Evolutionary conservation across 2,329 filamentous ascomycete species (phyloP).

Genomic region (Cladorrhinum sp.): DNA sequence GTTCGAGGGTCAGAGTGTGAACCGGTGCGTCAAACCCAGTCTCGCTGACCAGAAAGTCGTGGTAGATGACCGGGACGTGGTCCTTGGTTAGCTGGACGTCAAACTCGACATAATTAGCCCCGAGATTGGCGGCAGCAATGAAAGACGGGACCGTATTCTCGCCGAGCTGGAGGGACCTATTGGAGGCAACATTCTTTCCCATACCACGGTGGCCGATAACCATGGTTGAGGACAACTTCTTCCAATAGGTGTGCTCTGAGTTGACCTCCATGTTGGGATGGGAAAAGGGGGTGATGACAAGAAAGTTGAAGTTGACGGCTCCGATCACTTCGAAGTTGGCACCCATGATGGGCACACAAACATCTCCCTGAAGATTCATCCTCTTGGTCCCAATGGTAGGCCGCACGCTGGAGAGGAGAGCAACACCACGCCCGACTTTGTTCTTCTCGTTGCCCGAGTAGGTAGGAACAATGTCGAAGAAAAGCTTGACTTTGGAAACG

Average conservation of each 20-base stretch:
- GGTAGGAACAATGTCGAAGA: constrained; percentile 94
- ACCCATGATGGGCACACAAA: constrained; percentile 86
- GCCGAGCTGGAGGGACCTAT: constrained; percentile 86
- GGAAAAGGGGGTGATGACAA: constrained; percentile 89
- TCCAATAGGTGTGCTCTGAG: constrained; percentile 93
- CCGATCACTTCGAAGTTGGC: constrained; percentile 87
- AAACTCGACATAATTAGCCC: constrained; percentile 71
- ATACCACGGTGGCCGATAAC: constrained; percentile 70
- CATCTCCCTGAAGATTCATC: constrained; percentile 89
- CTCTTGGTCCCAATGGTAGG: constrained; percentile 78
- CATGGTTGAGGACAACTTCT: constrained; percentile 85
- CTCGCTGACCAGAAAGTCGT: constrained; percentile 96
- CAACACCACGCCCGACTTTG: constrained; percentile 85
- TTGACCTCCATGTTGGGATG: constrained; percentile 93
- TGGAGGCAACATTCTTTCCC: constrained; percentile 83
- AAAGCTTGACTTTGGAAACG: constrained; percentile 74
- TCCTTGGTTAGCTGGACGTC: constrained; percentile 99
- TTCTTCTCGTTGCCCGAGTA: constrained; percentile 88
- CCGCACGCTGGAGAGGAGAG: constrained; percentile 81
- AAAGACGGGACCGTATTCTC: constrained; percentile 97
- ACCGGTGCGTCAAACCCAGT: constrained; percentile 96
- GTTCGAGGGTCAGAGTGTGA: constrained; percentile 89
- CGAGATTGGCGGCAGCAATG: constrained; percentile 90
- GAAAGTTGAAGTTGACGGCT: constrained; percentile 92
- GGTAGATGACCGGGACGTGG: constrained; percentile 95